These are phyloP conservation scores for Chytridium lagenaria DNA, from an alignment of 371 early-diverging fungal genomes.

Conservation along the genomic window DNA sequence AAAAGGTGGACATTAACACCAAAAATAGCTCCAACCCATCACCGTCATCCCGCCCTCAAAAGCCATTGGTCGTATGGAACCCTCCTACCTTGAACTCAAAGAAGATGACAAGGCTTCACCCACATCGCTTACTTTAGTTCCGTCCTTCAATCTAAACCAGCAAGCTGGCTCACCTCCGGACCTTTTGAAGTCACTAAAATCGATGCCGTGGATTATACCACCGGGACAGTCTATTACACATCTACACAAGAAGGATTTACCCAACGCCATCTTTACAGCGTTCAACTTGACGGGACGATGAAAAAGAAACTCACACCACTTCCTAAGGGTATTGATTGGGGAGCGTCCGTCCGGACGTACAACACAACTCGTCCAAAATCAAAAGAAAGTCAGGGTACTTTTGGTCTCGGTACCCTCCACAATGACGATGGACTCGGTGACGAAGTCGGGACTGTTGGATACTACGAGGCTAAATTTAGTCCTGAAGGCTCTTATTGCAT, in stretches of 20 bases:
- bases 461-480: conserved; percentile 78
- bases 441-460: conserved; percentile 56
- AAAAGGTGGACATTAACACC: neutral
- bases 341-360: conserved; percentile 19
- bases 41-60: conserved; percentile 40
- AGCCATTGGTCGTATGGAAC: conserved; percentile 40
- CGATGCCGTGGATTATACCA: conserved; percentile 61
- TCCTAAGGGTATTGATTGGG: conserved; percentile 28
- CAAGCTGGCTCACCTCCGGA: conserved; percentile 81
- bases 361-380: conserved; percentile 14
- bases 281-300: conserved; percentile 52
- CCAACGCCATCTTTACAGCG: conserved; percentile 80
- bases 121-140: conserved; percentile 82
- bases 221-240: conserved; percentile 63
- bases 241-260: conserved; percentile 72
- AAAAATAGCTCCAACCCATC: conserved; percentile 40
- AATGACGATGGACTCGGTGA: conserved; percentile 22
- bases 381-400: neutral
- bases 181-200: conserved; percentile 81
- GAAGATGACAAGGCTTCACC: conserved; percentile 76
- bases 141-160: conserved; percentile 53
- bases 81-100: conserved; percentile 80
- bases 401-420: neutral
- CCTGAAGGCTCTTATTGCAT: conserved; percentile 75
- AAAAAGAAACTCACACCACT: conserved; percentile 59